These are phyloP conservation scores for Sclerotinia minor DNA, from an alignment of 2,329 filamentous ascomycete genomes.

Conservation along the genomic window DNA sequence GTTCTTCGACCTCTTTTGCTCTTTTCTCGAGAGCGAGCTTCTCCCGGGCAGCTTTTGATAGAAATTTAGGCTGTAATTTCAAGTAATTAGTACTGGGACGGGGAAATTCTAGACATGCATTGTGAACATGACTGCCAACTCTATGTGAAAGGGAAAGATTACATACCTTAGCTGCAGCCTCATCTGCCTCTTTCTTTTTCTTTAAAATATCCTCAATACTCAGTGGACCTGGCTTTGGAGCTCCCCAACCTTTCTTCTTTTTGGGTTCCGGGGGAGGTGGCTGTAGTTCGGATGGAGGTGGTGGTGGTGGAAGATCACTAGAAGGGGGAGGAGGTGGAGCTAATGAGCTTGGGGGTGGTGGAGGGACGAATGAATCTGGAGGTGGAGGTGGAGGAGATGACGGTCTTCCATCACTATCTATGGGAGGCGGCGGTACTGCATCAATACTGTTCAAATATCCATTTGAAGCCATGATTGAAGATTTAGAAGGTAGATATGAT, in stretches of 20 bases:
- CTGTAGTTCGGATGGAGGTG: conserved; percentile 43
- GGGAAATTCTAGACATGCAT: conserved; percentile 36
- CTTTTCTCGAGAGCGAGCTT: conserved; percentile 76
- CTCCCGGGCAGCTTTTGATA: conserved; percentile 81
- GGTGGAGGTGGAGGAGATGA: conserved; percentile 44
- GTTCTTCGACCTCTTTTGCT: conserved; percentile 68
- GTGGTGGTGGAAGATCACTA: conserved; percentile 41
- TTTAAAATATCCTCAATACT: conserved; percentile 83
- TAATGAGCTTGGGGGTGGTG: conserved; percentile 44
- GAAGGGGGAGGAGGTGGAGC: conserved; percentile 38
- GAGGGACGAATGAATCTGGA: conserved; percentile 44
- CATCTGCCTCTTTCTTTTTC: conserved; percentile 83
- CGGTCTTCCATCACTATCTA: conserved; percentile 33
- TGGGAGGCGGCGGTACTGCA: conserved; percentile 34
- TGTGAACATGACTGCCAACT: conserved; percentile 39
- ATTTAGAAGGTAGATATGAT: neutral
- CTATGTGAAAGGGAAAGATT: neutral
- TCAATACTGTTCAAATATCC: conserved; percentile 31
- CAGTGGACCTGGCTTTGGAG: conserved; percentile 53
- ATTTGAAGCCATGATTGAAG: conserved; percentile 28
- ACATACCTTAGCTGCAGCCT: conserved; percentile 72
- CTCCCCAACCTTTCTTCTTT: conserved; percentile 56
- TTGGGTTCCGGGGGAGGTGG: conserved; percentile 50
- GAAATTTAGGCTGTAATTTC: conserved; percentile 67
- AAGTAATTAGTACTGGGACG: conserved; percentile 32